Evolutionary conservation across 139 green algal species (phyloP).

Genomic region (Micractinium conductrix): DNA sequence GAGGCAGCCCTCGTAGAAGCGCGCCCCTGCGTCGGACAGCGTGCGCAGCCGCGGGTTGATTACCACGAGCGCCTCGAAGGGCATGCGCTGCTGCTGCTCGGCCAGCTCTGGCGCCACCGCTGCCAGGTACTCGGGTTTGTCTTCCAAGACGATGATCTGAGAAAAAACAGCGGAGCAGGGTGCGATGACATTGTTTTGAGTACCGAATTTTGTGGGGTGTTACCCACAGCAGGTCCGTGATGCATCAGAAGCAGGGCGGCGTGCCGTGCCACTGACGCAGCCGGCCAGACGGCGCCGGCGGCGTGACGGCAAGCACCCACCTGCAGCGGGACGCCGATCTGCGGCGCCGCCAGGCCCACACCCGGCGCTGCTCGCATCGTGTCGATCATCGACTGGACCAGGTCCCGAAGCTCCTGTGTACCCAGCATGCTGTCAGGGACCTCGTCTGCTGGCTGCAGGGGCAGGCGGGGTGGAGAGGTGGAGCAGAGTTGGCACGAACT

Average conservation of each 20-base stretch:
- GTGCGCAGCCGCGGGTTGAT: constrained; percentile 32
- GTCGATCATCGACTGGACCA: constrained; percentile 34
- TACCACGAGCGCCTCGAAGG: constrained; percentile 29
- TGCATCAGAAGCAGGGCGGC: not conserved
- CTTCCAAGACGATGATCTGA: constrained; percentile 48
- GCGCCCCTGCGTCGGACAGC: constrained; percentile 8
- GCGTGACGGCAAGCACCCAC: not conserved
- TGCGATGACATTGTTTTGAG: no score
- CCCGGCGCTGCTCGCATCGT: constrained; percentile 41
- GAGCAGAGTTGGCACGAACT: not conserved
- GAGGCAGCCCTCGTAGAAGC: constrained; percentile 50
- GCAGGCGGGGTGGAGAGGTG: not conserved
- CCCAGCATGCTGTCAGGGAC: constrained; percentile 29
- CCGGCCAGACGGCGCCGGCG: not conserved
- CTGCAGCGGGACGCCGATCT: constrained; percentile 40
- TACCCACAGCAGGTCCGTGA: not conserved
- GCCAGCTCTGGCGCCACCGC: not conserved
- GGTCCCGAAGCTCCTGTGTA: constrained; percentile 23
- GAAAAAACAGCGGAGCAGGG: not conserved
- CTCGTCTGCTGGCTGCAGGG: constrained; percentile 24
- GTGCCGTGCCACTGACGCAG: not conserved
- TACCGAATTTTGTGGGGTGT: no score
- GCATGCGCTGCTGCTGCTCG: constrained; percentile 17
- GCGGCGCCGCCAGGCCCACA: constrained; percentile 44
- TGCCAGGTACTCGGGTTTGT: constrained; percentile 33